A percentile compares a stretch with the other conserved stretches of the same genome.
phyloP scores from a whole-genome alignment of 345 rosid species.

The Iberis pinnata region DNA sequence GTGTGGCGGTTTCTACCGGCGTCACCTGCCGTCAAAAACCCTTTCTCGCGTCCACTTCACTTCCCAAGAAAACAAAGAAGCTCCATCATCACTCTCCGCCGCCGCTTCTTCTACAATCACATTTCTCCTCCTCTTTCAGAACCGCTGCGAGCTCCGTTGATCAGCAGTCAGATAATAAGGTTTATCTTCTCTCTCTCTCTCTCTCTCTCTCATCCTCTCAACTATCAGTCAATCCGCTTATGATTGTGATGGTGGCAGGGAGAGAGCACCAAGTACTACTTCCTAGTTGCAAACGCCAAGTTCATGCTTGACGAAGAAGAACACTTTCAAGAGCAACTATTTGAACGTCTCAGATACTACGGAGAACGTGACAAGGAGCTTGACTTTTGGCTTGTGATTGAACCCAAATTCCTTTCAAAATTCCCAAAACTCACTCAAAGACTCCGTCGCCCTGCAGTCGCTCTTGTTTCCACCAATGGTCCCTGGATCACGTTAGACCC shows the following conservation, averaged over 20 bases:
- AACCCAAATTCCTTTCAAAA: slow-evolving; percentile 80
- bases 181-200: slow-evolving; percentile 5
- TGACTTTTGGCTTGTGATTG: slow-evolving; percentile 93
- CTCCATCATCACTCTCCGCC: slow-evolving; percentile 15
- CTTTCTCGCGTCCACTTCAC: slow-evolving; percentile 2
- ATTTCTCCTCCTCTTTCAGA: slow-evolving; percentile 12
- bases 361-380: slow-evolving; percentile 58
- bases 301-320: slow-evolving; percentile 98
- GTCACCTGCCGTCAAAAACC: slow-evolving; percentile 11
- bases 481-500: slow-evolving; percentile 85
- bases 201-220: not conserved
- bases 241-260: slow-evolving; percentile 10
- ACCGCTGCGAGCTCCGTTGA: slow-evolving; percentile 17
- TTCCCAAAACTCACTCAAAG: slow-evolving; percentile 75
- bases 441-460: slow-evolving; percentile 88
- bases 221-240: not conserved
- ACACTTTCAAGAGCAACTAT: slow-evolving; percentile 80
- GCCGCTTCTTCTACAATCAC: slow-evolving; percentile 2
- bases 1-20: slow-evolving; percentile 27
- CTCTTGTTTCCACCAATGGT: slow-evolving; percentile 85
- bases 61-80: slow-evolving; percentile 20
- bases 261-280: slow-evolving; percentile 54
- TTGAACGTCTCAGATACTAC: slow-evolving; percentile 62
- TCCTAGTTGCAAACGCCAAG: slow-evolving; percentile 81
- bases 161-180: slow-evolving; percentile 17